These are phyloP conservation scores for Coelastrella sp. DNA, from an alignment of 139 green algal species.

Conservation along the genomic window DNA sequence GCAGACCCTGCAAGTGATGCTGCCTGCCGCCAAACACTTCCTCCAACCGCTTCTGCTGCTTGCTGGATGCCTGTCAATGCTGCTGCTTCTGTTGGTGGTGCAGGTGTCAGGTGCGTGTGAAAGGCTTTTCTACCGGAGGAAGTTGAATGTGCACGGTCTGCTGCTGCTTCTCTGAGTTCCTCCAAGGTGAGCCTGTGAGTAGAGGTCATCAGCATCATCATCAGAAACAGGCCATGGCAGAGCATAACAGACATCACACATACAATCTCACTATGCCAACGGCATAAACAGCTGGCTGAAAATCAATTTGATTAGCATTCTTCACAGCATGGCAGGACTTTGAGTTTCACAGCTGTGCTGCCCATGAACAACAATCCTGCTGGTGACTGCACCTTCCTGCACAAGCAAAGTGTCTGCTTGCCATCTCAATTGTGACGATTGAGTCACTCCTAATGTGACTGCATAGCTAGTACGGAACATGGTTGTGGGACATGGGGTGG, in stretches of 20 bases:
- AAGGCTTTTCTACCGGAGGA: not conserved
- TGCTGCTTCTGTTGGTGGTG: conserved; percentile 10
- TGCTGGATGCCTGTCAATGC: not conserved
- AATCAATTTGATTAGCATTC: too few species aligned
- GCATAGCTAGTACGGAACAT: too few species aligned
- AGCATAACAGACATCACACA: not conserved
- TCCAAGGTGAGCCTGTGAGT: not conserved
- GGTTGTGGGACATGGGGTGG: too few species aligned
- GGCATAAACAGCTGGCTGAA: too few species aligned
- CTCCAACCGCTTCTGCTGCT: not conserved
- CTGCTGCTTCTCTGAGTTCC: not conserved
- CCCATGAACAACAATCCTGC: too few species aligned
- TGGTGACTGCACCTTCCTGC: too few species aligned
- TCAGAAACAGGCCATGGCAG: not conserved
- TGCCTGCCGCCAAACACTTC: not conserved
- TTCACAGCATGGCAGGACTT: too few species aligned
- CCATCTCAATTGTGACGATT: too few species aligned
- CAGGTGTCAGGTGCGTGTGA: conserved; percentile 1
- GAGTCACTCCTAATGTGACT: too few species aligned
- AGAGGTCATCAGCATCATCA: not conserved
- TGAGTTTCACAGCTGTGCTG: too few species aligned
- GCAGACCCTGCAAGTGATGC: not conserved
- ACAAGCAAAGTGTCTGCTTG: too few species aligned
- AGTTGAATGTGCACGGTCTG: not conserved
- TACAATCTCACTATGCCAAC: too few species aligned